These are phyloP conservation scores for Termitomyces sp. DNA, from an alignment of 768 basidiomycete species.

Conservation along the genomic window DNA sequence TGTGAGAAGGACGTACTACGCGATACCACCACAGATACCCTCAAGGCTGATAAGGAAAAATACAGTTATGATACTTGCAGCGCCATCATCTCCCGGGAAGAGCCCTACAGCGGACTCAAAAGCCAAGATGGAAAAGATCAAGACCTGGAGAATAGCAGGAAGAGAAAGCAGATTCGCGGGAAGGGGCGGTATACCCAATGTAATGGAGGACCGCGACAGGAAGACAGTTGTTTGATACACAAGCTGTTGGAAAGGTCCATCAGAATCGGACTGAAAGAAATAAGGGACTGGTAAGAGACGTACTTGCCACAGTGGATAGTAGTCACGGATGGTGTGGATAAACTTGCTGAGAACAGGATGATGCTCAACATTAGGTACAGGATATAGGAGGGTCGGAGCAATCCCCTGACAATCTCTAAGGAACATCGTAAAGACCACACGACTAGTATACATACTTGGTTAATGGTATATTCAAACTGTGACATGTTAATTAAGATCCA, in stretches of 20 bases:
- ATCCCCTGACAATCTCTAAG: slow-evolving; percentile 56
- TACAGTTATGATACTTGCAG: slow-evolving; percentile 49
- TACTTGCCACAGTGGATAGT: slow-evolving; percentile 95
- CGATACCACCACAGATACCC: slow-evolving; percentile 89
- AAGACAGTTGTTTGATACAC: slow-evolving; percentile 68
- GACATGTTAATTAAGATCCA: neutral
- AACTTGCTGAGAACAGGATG: slow-evolving; percentile 68
- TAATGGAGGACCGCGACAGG: slow-evolving; percentile 77
- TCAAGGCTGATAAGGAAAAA: slow-evolving; percentile 82
- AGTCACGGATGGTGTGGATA: slow-evolving; percentile 84
- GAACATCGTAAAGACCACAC: neutral
- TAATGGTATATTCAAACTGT: slow-evolving; percentile 90
- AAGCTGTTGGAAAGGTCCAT: slow-evolving; percentile 33
- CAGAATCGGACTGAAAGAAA: neutral
- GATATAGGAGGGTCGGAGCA: slow-evolving; percentile 85
- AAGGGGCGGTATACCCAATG: slow-evolving; percentile 71
- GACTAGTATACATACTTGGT: slow-evolving; percentile 49
- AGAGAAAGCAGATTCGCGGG: slow-evolving; percentile 57
- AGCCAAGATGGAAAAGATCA: slow-evolving; percentile 51
- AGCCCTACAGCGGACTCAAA: slow-evolving; percentile 59
- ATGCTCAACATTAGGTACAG: slow-evolving; percentile 62
- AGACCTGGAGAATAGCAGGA: slow-evolving; percentile 64
- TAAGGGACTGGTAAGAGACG: slow-evolving; percentile 14
- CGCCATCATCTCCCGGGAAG: slow-evolving; percentile 38
- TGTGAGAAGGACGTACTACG: slow-evolving; percentile 60